A percentile compares a stretch with the other conserved stretches of the same genome.
Conservation (phyloP, 495 filamentous ascomycete species). For the Aspergillus conjunctus region DNA sequence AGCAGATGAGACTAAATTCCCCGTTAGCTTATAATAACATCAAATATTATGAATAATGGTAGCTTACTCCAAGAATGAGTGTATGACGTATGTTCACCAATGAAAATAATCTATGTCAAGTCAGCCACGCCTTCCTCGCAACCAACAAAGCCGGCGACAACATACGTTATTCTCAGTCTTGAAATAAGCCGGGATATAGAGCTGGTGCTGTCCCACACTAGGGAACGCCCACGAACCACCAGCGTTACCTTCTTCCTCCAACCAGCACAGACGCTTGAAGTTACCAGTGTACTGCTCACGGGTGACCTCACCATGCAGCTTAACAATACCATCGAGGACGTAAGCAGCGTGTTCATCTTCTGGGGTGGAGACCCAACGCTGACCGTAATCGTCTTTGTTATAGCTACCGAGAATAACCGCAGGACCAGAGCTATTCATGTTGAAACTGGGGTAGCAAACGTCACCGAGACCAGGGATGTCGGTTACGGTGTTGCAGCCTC, state of each 20-base stretch:
- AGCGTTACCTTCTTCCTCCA: conserved; percentile 50
- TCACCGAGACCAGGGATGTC: conserved; percentile 54
- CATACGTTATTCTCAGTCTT: conserved; percentile 57
- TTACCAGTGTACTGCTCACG: conserved; percentile 59
- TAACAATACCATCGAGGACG: conserved; percentile 56
- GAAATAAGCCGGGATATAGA: conserved; percentile 68
- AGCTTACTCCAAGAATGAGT: conserved; percentile 68
- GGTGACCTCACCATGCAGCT: conserved; percentile 58
- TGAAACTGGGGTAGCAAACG: conserved; percentile 64
- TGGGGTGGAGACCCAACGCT: conserved; percentile 46
- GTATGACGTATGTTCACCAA: conserved; percentile 68
- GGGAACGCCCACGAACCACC: conserved; percentile 55
- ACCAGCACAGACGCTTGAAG: conserved; percentile 60
- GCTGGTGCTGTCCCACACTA: conserved; percentile 57
- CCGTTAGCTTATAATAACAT: not conserved
- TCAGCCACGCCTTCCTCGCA: not conserved
- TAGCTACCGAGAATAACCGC: conserved; percentile 61
- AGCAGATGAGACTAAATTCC: conserved; percentile 35
- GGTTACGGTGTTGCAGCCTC: conserved; percentile 53
- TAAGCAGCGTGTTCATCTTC: conserved; percentile 57
- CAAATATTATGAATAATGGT: not conserved
- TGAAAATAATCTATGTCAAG: conserved; percentile 52
- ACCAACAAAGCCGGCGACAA: not conserved
- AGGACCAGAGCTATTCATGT: conserved; percentile 59
- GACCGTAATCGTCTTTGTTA: conserved; percentile 45